Percentiles rank a stretch among this genome's conserved stretches.
Conservation (phyloP, 1,139 yeast genomes). For the Martiniozyma asiatica region DNA sequence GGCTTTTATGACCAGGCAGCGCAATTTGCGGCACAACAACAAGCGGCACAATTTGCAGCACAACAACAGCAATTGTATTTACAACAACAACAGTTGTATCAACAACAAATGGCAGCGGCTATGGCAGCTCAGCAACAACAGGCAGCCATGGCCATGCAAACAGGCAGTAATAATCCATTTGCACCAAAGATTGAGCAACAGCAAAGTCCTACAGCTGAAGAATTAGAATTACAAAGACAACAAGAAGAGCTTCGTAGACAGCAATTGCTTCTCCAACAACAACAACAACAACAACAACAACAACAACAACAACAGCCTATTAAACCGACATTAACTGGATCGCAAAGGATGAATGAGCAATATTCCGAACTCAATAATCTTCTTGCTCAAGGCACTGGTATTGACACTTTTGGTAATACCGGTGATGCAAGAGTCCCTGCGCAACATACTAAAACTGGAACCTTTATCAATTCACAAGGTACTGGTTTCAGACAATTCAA, state of each 20-base stretch:
- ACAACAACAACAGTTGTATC: constrained; percentile 22
- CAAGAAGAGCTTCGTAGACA: constrained; percentile 22
- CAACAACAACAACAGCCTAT: constrained; percentile 23
- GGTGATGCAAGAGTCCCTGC: constrained; percentile 87
- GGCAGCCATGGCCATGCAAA: constrained; percentile 27
- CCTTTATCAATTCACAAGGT: constrained; percentile 77
- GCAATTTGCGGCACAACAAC: constrained; percentile 24
- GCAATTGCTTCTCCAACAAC: constrained; percentile 20
- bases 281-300: constrained; percentile 19
- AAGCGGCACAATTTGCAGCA: constrained; percentile 16
- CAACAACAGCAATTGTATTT: constrained; percentile 10
- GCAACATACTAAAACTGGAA: constrained; percentile 76
- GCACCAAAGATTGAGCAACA: constrained; percentile 33
- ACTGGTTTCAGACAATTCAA: constrained; percentile 58
- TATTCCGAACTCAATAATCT: constrained; percentile 65
- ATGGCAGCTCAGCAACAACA: constrained; percentile 25
- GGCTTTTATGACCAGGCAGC: constrained; percentile 36
- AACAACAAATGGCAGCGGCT: constrained; percentile 28
- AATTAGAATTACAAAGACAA: constrained; percentile 23
- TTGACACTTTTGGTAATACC: constrained; percentile 92
- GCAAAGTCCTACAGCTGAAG: constrained; percentile 20
- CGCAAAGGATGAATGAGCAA: constrained; percentile 37
- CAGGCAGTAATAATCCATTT: constrained; percentile 89
- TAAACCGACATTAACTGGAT: constrained; percentile 33
- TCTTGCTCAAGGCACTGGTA: constrained; percentile 79